Evolutionary conservation across 805 yeast species (phyloP).

Genomic region (Metschnikowia sp.): DNA sequence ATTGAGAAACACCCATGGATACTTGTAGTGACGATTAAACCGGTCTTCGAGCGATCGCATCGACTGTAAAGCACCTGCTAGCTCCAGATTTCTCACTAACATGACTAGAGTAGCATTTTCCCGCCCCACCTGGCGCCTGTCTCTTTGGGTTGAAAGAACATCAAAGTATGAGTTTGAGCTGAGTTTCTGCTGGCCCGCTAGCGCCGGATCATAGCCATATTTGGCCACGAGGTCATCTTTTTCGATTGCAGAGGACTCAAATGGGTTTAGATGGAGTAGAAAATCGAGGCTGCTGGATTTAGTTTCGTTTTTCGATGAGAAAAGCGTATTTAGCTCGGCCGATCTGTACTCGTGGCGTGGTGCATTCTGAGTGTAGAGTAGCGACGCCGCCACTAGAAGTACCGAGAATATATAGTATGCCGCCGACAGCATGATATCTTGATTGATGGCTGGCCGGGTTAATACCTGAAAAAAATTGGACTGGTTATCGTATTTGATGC

Average conservation of each 20-base stretch:
- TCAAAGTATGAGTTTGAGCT: conserved; percentile 17
- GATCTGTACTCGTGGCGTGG: not conserved
- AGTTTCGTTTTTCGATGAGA: not conserved
- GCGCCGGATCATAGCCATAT: conserved; percentile 14
- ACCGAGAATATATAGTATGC: not conserved
- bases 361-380: not conserved
- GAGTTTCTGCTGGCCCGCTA: conserved; percentile 15
- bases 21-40: conserved; percentile 36
- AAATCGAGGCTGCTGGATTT: not conserved
- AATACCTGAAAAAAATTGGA: too few species aligned
- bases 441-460: too few species aligned
- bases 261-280: not conserved
- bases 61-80: conserved; percentile 60
- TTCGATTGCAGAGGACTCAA: not conserved
- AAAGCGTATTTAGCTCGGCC: not conserved
- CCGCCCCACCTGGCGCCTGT: conserved; percentile 40
- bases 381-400: not conserved
- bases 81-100: conserved; percentile 81
- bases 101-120: conserved; percentile 87
- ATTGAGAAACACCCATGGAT: conserved; percentile 45
- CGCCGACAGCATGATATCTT: not conserved
- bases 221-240: not conserved
- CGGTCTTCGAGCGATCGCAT: conserved; percentile 44
- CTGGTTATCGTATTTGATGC: too few species aligned
- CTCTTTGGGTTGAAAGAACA: conserved; percentile 22